These are phyloP conservation scores for Naganishia friedmannii DNA, from an alignment of 768 basidiomycete genomes.

Conservation along the genomic window DNA sequence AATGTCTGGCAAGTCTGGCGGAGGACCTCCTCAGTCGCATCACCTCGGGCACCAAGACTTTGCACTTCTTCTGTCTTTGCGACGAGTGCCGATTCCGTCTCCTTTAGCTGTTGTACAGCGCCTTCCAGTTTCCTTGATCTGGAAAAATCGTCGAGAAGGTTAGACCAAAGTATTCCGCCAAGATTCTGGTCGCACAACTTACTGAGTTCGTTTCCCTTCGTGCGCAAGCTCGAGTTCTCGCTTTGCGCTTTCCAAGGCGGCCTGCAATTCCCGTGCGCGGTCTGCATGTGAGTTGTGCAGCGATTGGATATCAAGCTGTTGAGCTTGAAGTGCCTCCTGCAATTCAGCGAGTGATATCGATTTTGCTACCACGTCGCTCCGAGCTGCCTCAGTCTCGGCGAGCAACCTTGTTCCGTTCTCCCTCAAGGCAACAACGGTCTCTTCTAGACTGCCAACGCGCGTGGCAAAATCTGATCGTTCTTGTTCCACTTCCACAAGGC, in stretches of 20 bases:
- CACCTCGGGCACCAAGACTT: background rate
- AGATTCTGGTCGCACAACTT: background rate
- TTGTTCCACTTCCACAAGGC: background rate
- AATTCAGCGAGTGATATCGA: background rate
- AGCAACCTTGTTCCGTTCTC: background rate
- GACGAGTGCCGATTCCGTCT: background rate
- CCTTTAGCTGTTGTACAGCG: background rate
- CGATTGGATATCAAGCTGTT: background rate
- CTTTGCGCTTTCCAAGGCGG: background rate
- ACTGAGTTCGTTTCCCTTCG: background rate
- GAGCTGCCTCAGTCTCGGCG: background rate
- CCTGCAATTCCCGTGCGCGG: background rate
- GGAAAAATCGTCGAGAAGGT: background rate
- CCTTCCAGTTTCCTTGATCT: background rate
- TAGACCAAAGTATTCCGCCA: too few relatives aligned
- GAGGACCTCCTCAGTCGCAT: background rate
- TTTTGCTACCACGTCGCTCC: background rate
- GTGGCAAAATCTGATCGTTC: background rate
- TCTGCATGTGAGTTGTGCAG: background rate
- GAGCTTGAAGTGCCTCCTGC: background rate
- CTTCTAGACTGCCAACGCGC: background rate
- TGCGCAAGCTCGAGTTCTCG: conserved; percentile 8
- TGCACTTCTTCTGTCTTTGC: conserved; percentile 1
- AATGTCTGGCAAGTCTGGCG: background rate
- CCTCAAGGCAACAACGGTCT: background rate